Conservation (phyloP, 2,329 filamentous ascomycete species). For the Aspergillus sp. region DNA sequence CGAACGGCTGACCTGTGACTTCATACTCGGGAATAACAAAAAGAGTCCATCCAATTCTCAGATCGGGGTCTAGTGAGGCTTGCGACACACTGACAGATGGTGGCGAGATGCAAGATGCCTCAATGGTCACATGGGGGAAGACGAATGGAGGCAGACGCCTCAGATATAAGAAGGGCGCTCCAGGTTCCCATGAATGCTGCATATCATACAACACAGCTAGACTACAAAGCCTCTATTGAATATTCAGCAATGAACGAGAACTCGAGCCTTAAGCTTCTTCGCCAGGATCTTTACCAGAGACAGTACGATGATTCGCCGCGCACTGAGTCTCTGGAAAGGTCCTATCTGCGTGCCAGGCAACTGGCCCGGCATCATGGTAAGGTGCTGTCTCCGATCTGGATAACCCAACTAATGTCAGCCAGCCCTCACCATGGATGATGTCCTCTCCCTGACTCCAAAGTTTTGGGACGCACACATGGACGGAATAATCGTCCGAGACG, state of each 20-base stretch:
- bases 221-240: not conserved
- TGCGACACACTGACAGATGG: too few species aligned
- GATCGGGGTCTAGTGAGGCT: too few species aligned
- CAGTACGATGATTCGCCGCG: not conserved
- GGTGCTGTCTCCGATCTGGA: not conserved
- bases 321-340: not conserved
- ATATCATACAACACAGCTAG: too few species aligned
- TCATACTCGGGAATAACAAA: too few species aligned
- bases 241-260: not conserved
- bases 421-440: slow-evolving; percentile 10
- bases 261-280: not conserved
- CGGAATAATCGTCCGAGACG: slow-evolving; percentile 1
- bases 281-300: not conserved
- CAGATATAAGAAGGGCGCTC: too few species aligned
- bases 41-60: too few species aligned
- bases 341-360: not conserved
- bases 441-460: slow-evolving; percentile 3
- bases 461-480: slow-evolving; percentile 11
- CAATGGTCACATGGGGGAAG: too few species aligned
- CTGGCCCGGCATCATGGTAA: not conserved
- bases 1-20: too few species aligned
- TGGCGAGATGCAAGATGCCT: too few species aligned
- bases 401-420: not conserved
- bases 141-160: too few species aligned
- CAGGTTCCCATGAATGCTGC: too few species aligned